Evolutionary conservation across 768 basidiomycete genomes (phyloP).

Genomic region (Boletus sp.): DNA sequence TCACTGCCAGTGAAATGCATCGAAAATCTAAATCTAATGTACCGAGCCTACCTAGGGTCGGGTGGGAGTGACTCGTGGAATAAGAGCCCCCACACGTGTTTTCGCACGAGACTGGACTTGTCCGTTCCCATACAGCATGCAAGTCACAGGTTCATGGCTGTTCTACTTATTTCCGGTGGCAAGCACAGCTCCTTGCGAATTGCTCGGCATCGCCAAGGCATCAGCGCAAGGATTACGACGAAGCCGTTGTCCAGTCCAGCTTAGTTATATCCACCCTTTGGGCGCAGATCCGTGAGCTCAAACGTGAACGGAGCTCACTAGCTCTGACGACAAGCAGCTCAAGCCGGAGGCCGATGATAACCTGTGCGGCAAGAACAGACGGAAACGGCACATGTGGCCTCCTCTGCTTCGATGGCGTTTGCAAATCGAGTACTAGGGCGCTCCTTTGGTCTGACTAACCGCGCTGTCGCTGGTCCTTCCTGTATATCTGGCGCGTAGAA

Average conservation of each 20-base stretch:
- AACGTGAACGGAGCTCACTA: constrained; percentile 24
- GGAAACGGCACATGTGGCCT: neutral
- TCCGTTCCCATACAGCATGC: neutral
- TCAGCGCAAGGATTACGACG: constrained; percentile 19
- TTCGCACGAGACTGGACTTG: neutral
- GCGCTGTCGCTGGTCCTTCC: constrained; percentile 25
- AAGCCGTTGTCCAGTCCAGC: constrained; percentile 46
- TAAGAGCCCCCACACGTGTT: too few species aligned
- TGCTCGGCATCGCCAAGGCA: constrained; percentile 38
- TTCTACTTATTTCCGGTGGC: constrained; percentile 45
- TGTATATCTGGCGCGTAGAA: neutral
- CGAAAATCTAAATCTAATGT: too few species aligned
- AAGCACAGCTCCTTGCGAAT: constrained; percentile 57
- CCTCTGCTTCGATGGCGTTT: neutral
- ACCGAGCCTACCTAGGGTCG: too few species aligned
- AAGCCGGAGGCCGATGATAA: constrained; percentile 21
- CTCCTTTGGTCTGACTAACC: constrained; percentile 9
- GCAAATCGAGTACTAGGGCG: neutral
- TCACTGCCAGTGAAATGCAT: too few species aligned
- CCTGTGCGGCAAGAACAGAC: constrained; percentile 8
- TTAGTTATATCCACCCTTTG: constrained; percentile 43
- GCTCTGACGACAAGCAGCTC: constrained; percentile 24
- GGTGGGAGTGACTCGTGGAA: too few species aligned
- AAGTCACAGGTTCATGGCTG: neutral
- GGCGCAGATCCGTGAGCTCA: constrained; percentile 38